Evolutionary conservation across 352 stramenopile species (phyloP), one percentile per base, ranked within the genome.

Genomic region (Phytophthora ramorum): DNA sequence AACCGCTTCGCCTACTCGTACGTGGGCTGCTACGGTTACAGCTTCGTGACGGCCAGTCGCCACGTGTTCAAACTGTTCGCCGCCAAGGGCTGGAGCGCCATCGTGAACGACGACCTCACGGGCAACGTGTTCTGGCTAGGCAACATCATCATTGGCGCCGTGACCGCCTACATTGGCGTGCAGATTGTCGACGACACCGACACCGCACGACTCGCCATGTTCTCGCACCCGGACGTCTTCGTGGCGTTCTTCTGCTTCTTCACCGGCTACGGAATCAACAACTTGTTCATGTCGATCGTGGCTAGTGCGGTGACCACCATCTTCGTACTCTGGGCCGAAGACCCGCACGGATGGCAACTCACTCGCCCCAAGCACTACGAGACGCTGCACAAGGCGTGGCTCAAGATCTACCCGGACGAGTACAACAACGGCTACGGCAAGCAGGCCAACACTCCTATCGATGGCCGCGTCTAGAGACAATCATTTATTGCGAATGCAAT

Each of bases 1-100:
- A 97, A 97, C 77, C 81, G 85, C 43, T 96, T 90, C 46, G 96
- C 90, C 10, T 97, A 86, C 75, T 69, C 83, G 52, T 97, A 96
- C 75, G 85, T 97, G 12, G 90, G 89, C 7, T 85, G 83, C 65
- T 96, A 97, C 58, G 88, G 85, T 47, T 96, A 95, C 68, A 87
- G 74, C 50, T 97, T 96, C 66, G 66, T 95, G 30, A 89, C 79
- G 1, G 82, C 86, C 16, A 92, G 90, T 54, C 75, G 72, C 13
- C 76, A 87, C 64, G 87, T 96, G 12, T 92, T 89, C 63, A 76
- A 95, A 54, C 66, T 97, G 16, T 96, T 97, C 53, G 75, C 61
- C 8, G 72, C 45, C 56, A 92, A 91, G 44, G 90, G 90, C 37
- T 97, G 89, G 89, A 96, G 75, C 32, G 87, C 88, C 45, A 95